phyloP scores from a whole-genome alignment of 148 eudicot species.

The Vaccinium corymbosum region DNA sequence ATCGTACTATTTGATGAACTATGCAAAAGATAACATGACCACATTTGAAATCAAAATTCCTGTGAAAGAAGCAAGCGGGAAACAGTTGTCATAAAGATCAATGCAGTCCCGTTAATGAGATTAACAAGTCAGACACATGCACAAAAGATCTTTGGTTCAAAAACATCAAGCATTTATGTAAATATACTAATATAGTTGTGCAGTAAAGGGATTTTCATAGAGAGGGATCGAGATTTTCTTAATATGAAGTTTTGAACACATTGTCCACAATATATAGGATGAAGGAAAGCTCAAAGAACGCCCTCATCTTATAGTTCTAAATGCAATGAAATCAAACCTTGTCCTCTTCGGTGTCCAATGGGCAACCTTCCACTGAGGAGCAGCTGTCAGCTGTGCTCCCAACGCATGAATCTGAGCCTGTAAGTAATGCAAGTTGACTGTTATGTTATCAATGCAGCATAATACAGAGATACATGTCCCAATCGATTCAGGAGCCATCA shows the following conservation, averaged over 20 bases:
- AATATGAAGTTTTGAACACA: too few species aligned
- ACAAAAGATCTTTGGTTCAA: too few species aligned
- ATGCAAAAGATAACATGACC: neutral
- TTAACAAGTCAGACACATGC: too few species aligned
- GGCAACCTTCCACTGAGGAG: conserved; percentile 13
- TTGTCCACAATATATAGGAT: too few species aligned
- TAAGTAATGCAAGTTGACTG: neutral
- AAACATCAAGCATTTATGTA: too few species aligned
- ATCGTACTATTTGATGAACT: neutral
- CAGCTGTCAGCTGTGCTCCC: conserved; percentile 19
- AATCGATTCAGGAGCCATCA: neutral
- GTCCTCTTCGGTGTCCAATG: conserved; percentile 18
- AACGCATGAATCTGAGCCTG: conserved; percentile 21
- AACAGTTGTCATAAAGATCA: neutral
- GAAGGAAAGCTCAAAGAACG: too few species aligned
- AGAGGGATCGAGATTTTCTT: too few species aligned
- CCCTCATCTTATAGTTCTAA: too few species aligned
- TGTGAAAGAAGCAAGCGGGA: neutral
- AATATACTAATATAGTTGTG: too few species aligned
- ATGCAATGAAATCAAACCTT: conserved; percentile 29
- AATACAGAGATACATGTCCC: neutral
- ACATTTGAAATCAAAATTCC: neutral
- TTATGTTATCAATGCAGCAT: neutral
- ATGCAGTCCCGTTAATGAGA: too few species aligned
- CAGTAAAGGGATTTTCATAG: too few species aligned